These are phyloP conservation scores for Diaporthe sp. DNA, from an alignment of 2,329 filamentous ascomycete genomes.

Conservation along the genomic window DNA sequence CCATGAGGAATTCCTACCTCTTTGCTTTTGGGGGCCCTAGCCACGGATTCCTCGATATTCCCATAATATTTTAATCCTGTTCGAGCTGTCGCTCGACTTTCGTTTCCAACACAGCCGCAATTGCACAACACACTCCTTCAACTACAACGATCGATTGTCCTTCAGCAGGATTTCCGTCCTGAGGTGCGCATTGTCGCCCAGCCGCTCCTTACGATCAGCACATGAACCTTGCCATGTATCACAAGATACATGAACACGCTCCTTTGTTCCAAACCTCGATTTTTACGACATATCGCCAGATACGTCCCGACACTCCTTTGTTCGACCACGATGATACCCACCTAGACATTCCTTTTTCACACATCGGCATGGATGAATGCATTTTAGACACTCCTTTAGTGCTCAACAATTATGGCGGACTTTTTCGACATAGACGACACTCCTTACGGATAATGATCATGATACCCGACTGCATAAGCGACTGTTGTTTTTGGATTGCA, in stretches of 20 bases:
- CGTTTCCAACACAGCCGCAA: conserved; percentile 50
- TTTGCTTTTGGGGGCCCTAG: conserved; percentile 37
- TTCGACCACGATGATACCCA: conserved; percentile 54
- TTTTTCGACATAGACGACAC: conserved; percentile 57
- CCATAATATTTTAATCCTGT: conserved; percentile 46
- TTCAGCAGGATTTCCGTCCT: neutral
- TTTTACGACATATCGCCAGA: conserved; percentile 43
- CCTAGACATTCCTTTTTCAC: conserved; percentile 61
- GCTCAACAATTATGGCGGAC: conserved; percentile 52
- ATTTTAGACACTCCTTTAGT: conserved; percentile 48
- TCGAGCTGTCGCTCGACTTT: conserved; percentile 46
- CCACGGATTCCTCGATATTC: conserved; percentile 39
- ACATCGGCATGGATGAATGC: conserved; percentile 51
- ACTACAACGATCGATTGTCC: conserved; percentile 30
- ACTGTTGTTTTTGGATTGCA: conserved; percentile 50
- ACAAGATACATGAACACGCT: conserved; percentile 51
- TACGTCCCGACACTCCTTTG: conserved; percentile 50
- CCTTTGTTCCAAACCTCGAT: conserved; percentile 45
- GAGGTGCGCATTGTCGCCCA: conserved; percentile 16
- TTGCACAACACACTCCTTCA: conserved; percentile 48
- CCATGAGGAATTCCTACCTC: conserved; percentile 43
- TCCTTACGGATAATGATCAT: conserved; percentile 60
- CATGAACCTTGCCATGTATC: conserved; percentile 47
- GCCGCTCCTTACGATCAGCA: conserved; percentile 49
- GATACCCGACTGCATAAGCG: conserved; percentile 69